Evolutionary conservation across 306 rosid species (phyloP), one percentile per base, ranked within the genome.

Genomic region (Styphnolobium japonicum): DNA sequence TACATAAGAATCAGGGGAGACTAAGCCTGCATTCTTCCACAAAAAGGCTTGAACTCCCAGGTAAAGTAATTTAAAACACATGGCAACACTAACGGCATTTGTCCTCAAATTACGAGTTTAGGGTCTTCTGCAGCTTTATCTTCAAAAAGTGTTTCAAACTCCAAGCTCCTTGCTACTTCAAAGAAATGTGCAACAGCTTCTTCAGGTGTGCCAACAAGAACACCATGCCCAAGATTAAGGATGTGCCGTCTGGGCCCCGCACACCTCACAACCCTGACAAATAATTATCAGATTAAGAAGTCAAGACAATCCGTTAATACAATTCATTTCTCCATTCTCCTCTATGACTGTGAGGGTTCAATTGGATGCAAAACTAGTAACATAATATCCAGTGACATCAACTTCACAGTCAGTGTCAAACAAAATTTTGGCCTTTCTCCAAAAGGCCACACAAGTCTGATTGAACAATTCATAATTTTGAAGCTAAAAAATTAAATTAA

Each of bases 171-270:
- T 21, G 98, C 85, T 29, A 92, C 98, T 15, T 95, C 99, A 73
- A 93, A 95, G 92, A 95, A 95, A 90, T 95, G 99, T 36, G 90
- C 91, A 72, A 95, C 99, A 15, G 99, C 95, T 85, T 91, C 98
- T 87, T 95, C 98, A 3, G 99, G 99, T 12, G 94, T 92, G 76
- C 96, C 92, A 36, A 91, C 94, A 42, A 95, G 96, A 86, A 95
- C 99, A 37, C 99, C 98, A 51, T 95, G 99, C 22, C 98, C 99
- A 14, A 93, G 88, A 83, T 95, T 93, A 73, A 95, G 99, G 82
- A 95, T 95, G 89, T 93, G 99, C 46, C 94, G 90, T 68, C 89
- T 87, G 10, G 93, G 93, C 55, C 99, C 98, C 39, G 99, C 99
- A 81, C 90, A 81, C 68, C 85, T 93, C 86, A 91, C 98, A 85